A percentile compares a stretch with the other conserved stretches of the same genome.
These are phyloP conservation scores for Xylariaceae sp. DNA, from an alignment of 2,329 filamentous ascomycete species.

Conservation along the genomic window DNA sequence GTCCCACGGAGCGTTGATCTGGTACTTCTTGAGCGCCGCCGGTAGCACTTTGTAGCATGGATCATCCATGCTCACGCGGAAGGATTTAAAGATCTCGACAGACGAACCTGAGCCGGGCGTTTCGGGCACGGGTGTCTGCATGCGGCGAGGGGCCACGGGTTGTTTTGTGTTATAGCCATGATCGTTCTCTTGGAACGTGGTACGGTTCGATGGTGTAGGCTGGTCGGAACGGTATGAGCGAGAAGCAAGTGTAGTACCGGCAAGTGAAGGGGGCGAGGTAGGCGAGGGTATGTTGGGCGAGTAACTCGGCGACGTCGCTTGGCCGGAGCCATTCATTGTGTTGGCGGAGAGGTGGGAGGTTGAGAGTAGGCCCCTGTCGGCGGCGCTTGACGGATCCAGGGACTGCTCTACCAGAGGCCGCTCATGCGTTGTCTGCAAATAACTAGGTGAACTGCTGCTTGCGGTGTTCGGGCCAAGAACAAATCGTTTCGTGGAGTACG, in stretches of 20 bases:
- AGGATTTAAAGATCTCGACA: constrained; percentile 98
- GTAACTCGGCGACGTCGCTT: constrained; percentile 51
- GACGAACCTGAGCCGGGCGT: constrained; percentile 54
- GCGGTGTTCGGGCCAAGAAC: constrained; percentile 68
- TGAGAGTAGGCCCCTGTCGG: constrained; percentile 59
- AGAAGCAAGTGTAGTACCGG: constrained; percentile 50
- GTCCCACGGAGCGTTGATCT: constrained; percentile 96
- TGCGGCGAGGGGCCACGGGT: constrained; percentile 46
- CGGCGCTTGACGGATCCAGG: constrained; percentile 64
- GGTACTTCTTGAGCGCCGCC: constrained; percentile 93
- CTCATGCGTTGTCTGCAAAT: constrained; percentile 64
- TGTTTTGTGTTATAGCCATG: constrained; percentile 37
- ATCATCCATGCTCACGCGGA: constrained; percentile 96
- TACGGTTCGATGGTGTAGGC: constrained; percentile 49
- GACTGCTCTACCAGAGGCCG: constrained; percentile 57
- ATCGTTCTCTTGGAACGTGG: constrained; percentile 51
- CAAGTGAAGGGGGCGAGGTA: constrained; percentile 58
- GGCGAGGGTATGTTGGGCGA: constrained; percentile 66
- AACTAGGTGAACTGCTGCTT: constrained; percentile 63
- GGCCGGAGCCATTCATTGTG: constrained; percentile 54
- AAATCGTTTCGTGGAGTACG: constrained; percentile 72
- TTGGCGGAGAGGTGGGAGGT: constrained; percentile 62
- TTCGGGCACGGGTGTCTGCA: constrained; percentile 58
- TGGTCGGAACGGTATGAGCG: constrained; percentile 56
- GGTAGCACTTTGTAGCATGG: constrained; percentile 96